Evolutionary conservation across 1,284 basidiomycete genomes (phyloP).

Genomic region (Fomitiporia mediterranea): DNA sequence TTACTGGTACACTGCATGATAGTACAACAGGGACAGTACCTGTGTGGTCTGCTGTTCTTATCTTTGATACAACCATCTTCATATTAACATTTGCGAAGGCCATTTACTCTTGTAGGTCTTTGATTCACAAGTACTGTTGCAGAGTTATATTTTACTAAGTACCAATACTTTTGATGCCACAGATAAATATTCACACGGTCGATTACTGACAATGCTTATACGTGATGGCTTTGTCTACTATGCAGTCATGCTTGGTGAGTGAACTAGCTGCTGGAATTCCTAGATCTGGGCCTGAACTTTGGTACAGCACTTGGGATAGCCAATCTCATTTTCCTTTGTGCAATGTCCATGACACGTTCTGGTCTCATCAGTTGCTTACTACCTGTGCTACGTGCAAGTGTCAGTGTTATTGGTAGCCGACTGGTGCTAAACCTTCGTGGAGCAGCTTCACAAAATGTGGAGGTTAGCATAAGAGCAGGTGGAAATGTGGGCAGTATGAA

Average conservation of each 20-base stretch:
- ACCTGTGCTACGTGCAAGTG: slow-evolving; percentile 4
- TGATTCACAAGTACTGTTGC: no score
- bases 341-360: neutral
- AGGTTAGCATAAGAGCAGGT: no score
- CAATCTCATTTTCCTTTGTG: neutral
- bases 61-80: slow-evolving; percentile 9
- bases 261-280: neutral
- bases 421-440: slow-evolving; percentile 9
- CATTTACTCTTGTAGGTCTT: neutral
- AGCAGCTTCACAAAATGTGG: neutral
- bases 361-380: neutral
- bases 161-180: neutral
- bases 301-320: slow-evolving; percentile 1
- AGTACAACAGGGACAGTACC: neutral
- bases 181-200: neutral
- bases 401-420: slow-evolving; percentile 7
- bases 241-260: slow-evolving; percentile 7
- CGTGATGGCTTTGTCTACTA: slow-evolving; percentile 15
- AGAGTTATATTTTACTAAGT: neutral
- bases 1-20: neutral
- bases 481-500: no score
- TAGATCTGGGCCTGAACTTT: neutral
- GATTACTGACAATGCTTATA: neutral
- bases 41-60: slow-evolving; percentile 7
- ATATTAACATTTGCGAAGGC: neutral